A percentile compares a stretch with the other conserved stretches of the same genome.
Evolutionary conservation across 768 basidiomycete genomes (phyloP).

Genomic region (Gelatoporia subvermispora): DNA sequence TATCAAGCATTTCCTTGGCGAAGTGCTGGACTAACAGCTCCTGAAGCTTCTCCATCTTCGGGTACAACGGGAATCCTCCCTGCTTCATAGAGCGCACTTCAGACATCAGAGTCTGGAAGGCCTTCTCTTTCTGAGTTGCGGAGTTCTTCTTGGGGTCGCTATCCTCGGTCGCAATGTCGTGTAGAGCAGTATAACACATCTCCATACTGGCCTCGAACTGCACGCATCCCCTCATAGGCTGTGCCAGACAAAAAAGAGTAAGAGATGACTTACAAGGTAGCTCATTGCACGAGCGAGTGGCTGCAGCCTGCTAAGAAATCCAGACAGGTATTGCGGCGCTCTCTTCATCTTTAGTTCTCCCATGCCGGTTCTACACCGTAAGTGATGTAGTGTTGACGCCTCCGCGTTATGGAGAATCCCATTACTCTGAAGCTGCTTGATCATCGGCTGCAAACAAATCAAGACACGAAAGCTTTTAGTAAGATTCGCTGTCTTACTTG

Average conservation of each 20-base stretch:
- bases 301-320: conserved; percentile 46
- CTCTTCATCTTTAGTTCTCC: conserved; percentile 27
- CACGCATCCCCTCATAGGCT: too few relatives aligned
- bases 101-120: conserved; percentile 59
- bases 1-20: conserved; percentile 42
- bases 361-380: conserved; percentile 43
- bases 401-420: conserved; percentile 33
- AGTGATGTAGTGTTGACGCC: conserved; percentile 56
- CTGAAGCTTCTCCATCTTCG: conserved; percentile 87
- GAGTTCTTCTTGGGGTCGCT: conserved; percentile 38
- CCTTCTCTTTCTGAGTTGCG: conserved; percentile 42
- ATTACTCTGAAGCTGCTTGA: conserved; percentile 30
- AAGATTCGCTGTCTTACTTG: conserved; percentile 54
- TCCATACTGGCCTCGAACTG: conserved; percentile 80
- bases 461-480: background rate
- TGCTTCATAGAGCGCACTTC: conserved; percentile 59
- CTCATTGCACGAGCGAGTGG: conserved; percentile 78
- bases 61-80: conserved; percentile 65
- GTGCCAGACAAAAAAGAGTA: too few relatives aligned
- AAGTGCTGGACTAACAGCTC: conserved; percentile 79
- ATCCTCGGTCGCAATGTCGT: conserved; percentile 40
- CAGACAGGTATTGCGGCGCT: conserved; percentile 45
- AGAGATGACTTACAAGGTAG: conserved; percentile 65
- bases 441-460: conserved; percentile 25
- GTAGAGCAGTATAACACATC: conserved; percentile 70